Base-by-base conservation (phyloP, 2,329 filamentous ascomycete genomes). In the Epichloe brachyelytri region DNA sequence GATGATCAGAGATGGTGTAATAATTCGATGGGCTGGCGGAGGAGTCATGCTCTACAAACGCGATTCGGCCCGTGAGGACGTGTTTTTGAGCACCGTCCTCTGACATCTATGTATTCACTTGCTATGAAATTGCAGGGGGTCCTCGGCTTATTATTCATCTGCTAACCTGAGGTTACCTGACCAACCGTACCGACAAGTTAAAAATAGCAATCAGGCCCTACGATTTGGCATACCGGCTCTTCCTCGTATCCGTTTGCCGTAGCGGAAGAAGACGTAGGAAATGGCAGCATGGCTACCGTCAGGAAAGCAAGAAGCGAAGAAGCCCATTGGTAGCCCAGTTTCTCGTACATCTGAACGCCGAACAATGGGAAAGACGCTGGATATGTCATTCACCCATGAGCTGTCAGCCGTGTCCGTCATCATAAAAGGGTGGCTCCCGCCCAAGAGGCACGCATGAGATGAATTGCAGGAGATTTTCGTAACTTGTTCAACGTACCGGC, bases 341-440 rank as follows among this genome's bases (percentile, higher is more conserved):
- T 74, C 8, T 77, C 63, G 61, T 88, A 91, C 82, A 90, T 80
- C 57, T 82, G 83, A 30, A 79, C 76, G 15, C 84, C 84, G 63
- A 90, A 89, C 2, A 89, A 70, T 14, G 86, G 85, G 58, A 90
- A 90, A 3, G 80, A 78, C 49, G 87, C 88, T 80, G 55, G 36
- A 17, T 37, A 12, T 10, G 6, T 30, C 30, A 11, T 30, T 10
- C 30, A 11, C 30, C 30, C 30, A 36, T 15, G 3, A 7, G 12
- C 10, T 19, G 54, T 59, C 43, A 62, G 57, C 22, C 36, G 15
- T 38, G 44, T 44, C 44, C 52, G 38, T 37, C 37, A 34, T 8
- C 22, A 22, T 6, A 19, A 48, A 39, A 45, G 15, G 10, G 2
- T 5, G 14, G 14, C 40, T 44, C 40, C 30, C 48, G 15, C 20